Base-by-base conservation (phyloP, 2,329 filamentous ascomycete genomes). In the Aspergillus pseudotamarii region DNA sequence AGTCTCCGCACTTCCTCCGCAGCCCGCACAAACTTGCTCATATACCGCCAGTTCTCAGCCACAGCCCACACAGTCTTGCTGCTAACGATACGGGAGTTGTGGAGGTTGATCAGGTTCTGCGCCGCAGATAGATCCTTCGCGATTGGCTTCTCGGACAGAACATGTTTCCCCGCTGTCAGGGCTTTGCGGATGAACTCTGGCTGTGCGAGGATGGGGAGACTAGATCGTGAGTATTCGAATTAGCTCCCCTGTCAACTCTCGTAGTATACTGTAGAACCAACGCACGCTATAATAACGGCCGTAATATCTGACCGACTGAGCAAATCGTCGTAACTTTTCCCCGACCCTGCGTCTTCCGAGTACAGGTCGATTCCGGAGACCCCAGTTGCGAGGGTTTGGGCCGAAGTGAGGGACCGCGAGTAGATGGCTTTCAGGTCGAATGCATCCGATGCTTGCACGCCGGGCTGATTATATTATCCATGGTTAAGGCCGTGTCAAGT, bases 1-100 rank as follows among this genome's bases (percentile, higher is more conserved):
- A 86, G 72, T 9, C 78, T 74, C 32, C 77, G 70, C 10, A 86
- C 76, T 60, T 83, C 78, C 64, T 80, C 73, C 2, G 80, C 78
- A 2, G 78, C 84, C 59, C 79, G 80, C 5, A 77, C 53, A 71
- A 81, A 86, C 36, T 81, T 81, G 30, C 75, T 77, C 59, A 84
- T 72, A 71, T 82, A 88, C 55, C 86, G 81, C 73, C 82, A 85
- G 72, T 88, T 88, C 74, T 88, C 86, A 2, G 84, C 86, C 2
- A 88, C 79, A 21, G 75, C 77, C 78, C 82, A 84, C 32, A 77
- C 78, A 5, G 76, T 69, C 58, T 77, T 78, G 57, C 66, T 73
- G 8, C 72, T 69, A 59, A 79, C 76, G 21, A 81, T 78, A 58
- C 80, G 80, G 41, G 73, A 67, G 11, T 78, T 68, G 67, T 86